Conservation (phyloP, 768 basidiomycete species). For the Mycena rebaudengoi region DNA sequence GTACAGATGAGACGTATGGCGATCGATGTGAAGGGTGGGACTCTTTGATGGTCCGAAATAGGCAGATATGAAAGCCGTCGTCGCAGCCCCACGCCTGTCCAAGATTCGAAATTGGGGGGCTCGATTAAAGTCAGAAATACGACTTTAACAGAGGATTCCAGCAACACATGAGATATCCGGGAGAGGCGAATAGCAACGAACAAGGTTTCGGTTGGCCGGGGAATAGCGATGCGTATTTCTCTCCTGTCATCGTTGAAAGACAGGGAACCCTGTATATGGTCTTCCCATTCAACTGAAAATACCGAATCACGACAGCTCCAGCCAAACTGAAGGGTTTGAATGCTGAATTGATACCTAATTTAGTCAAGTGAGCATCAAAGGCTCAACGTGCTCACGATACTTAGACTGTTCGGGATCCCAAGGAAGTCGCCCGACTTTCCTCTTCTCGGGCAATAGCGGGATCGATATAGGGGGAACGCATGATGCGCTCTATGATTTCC, state of each 20-base stretch:
- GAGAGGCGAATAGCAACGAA: slow-evolving; percentile 54
- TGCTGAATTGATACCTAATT: neutral
- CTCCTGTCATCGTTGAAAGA: slow-evolving; percentile 47
- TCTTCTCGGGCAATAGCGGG: slow-evolving; percentile 45
- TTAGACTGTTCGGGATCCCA: slow-evolving; percentile 30
- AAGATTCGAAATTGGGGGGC: slow-evolving; percentile 50
- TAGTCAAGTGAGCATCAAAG: neutral
- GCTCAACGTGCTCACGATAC: neutral
- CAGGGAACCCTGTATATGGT: slow-evolving; percentile 25
- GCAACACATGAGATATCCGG: slow-evolving; percentile 51
- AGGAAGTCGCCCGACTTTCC: slow-evolving; percentile 38
- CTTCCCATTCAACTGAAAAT: slow-evolving; percentile 69
- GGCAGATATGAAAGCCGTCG: slow-evolving; percentile 50
- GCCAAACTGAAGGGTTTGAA: slow-evolving; percentile 61
- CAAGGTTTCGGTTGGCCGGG: slow-evolving; percentile 29
- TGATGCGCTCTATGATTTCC: slow-evolving; percentile 50
- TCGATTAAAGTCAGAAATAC: slow-evolving; percentile 54
- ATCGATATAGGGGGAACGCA: slow-evolving; percentile 50
- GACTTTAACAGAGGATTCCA: slow-evolving; percentile 37
- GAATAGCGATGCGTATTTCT: slow-evolving; percentile 53
- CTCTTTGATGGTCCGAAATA: slow-evolving; percentile 48
- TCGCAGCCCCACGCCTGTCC: slow-evolving; percentile 29
- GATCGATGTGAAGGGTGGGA: slow-evolving; percentile 62
- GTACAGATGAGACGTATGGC: slow-evolving; percentile 59
- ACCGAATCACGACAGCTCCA: slow-evolving; percentile 68